phyloP scores from a whole-genome alignment of 805 yeast species.

The Metschnikowia koreensis region DNA sequence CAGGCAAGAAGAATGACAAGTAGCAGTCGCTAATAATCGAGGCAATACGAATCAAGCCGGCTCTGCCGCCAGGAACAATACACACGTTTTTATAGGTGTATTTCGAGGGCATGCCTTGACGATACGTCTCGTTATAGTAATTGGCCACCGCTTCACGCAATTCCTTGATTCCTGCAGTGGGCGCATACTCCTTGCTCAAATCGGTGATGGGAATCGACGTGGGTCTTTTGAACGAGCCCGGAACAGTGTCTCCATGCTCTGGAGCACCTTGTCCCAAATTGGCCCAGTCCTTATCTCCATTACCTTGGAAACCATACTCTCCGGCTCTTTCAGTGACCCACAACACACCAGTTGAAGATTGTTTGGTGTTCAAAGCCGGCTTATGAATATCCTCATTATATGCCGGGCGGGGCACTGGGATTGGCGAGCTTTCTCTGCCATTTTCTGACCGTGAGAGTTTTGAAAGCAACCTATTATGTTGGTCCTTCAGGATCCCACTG shows the following conservation, averaged over 20 bases:
- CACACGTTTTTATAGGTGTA: conserved; percentile 61
- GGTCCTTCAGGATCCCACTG: conserved; percentile 15
- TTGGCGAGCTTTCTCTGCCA: conserved; percentile 44
- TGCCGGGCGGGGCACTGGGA: conserved; percentile 50
- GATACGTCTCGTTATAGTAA: conserved; percentile 53
- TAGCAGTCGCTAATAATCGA: conserved; percentile 59
- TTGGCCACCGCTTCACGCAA: conserved; percentile 59
- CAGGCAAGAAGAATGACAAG: conserved; percentile 58
- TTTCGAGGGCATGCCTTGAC: conserved; percentile 47
- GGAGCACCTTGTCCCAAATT: conserved; percentile 67
- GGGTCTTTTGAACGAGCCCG: conserved; percentile 58
- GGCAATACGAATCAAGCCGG: conserved; percentile 61
- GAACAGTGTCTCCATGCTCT: conserved; percentile 57
- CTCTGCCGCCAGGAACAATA: conserved; percentile 64
- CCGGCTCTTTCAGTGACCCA: conserved; percentile 64
- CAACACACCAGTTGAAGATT: conserved; percentile 60
- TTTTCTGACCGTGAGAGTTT: conserved; percentile 32
- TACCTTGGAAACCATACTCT: conserved; percentile 51
- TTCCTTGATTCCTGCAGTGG: conserved; percentile 56
- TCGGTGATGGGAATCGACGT: conserved; percentile 45
- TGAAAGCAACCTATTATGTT: conserved; percentile 24
- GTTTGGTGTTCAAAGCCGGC: conserved; percentile 59
- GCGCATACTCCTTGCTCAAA: conserved; percentile 54
- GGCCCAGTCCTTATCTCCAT: conserved; percentile 47
- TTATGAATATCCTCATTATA: conserved; percentile 45